Evolutionary conservation across 163 green algal species (phyloP).

Genomic region (Scenedesmus sp.): DNA sequence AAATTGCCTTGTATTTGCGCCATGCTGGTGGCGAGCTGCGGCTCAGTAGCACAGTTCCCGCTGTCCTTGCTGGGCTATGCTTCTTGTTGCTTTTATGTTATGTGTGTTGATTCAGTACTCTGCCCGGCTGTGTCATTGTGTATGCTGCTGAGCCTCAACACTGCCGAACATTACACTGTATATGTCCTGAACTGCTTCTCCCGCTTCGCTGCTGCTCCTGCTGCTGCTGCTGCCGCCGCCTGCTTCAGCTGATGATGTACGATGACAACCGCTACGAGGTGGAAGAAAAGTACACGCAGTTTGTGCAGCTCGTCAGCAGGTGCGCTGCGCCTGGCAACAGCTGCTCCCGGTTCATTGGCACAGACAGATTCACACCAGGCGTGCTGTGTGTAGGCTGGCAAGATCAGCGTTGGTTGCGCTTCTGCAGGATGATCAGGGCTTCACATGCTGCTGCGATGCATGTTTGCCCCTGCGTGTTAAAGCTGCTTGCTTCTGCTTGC

Average conservation of each 20-base stretch:
- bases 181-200: background rate
- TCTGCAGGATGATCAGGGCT: no score
- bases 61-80: no score
- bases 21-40: no score
- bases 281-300: slow-evolving; percentile 81
- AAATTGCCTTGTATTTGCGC: no score
- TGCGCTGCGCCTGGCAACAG: background rate
- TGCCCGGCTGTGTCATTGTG: no score
- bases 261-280: slow-evolving; percentile 62
- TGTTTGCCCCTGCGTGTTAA: no score
- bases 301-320: slow-evolving; percentile 57
- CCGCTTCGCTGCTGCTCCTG: background rate
- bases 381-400: background rate
- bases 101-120: background rate
- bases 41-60: no score
- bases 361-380: background rate
- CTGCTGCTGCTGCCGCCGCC: background rate
- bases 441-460: no score
- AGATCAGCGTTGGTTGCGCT: no score
- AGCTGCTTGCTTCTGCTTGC: no score
- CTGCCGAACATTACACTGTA: no score
- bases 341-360: background rate
- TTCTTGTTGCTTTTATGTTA: background rate
- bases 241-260: slow-evolving; percentile 52
- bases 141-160: no score